Base-by-base conservation (phyloP, 2,329 filamentous ascomycete species). In the Verticillium albo-atrum region DNA sequence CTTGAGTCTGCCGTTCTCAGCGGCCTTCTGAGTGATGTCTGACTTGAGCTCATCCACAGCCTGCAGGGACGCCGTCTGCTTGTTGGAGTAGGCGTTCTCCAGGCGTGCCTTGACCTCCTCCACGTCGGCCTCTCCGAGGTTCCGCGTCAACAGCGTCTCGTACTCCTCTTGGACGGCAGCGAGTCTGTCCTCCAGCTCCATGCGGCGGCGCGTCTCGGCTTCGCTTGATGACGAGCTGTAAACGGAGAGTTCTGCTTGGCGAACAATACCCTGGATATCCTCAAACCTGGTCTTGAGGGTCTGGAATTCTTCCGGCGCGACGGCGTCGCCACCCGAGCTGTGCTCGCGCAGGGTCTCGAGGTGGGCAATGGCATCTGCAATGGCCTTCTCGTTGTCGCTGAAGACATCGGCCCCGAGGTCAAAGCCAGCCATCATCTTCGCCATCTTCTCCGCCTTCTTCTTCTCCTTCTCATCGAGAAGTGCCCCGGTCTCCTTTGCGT, bases 361-460 rank as follows among this genome's bases (percentile, higher is more conserved):
- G 68, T 91, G 89, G 67, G 92, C 86, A 66, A 98, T 94, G 63
- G 92, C 89, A 63, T 90, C 87, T 61, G 90, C 87, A 60, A 99
- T 91, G 56, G 87, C 88, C 64, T 89, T 85, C 74, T 99, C 95
- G 67, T 97, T 97, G 60, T 95, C 90, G 66, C 92, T 97, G 73
- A 98, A 96, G 32, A 96, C 88, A 60, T 97, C 93, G 55, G 90
- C 89, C 52, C 92, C 94, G 34, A 99, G 85, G 70, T 99, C 94
- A 68, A 99, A 98, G 3, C 94, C 92, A 61, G 95, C 95, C 94
- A 99, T 97, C 95, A 99, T 99, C 83, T 97, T 91, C 51, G 95
- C 95, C 95, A 99, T 99, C 77, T 96, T 95, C 78, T 99, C 95
- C 1, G 93, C 92, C 83, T 99, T 99, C 79, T 92, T 93, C 82